A percentile compares a stretch with the other conserved stretches of the same genome.
These are phyloP conservation scores for Cladosporium velox DNA, from an alignment of 2,329 filamentous ascomycete genomes.

Conservation along the genomic window DNA sequence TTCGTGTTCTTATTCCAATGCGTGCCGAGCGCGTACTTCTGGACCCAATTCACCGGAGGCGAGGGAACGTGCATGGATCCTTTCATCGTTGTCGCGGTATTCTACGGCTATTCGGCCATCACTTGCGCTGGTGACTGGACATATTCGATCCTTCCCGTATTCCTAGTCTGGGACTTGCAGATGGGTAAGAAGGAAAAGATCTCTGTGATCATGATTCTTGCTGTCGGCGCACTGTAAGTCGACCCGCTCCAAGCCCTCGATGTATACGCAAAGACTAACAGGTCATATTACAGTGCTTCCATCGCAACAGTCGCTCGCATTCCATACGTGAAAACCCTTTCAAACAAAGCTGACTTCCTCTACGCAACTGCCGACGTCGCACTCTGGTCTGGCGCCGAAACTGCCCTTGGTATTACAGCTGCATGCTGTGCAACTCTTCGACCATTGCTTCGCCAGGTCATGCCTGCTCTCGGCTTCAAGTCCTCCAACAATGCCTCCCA, in stretches of 20 bases:
- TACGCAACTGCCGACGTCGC: conserved; percentile 25
- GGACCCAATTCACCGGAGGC: conserved; percentile 24
- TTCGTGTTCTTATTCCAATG: conserved; percentile 28
- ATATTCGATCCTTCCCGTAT: conserved; percentile 33
- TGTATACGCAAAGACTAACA: conserved; percentile 7
- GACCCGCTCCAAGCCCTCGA: background rate
- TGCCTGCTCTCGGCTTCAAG: conserved; percentile 15
- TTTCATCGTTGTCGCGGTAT: conserved; percentile 13
- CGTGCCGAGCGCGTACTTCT: conserved; percentile 25
- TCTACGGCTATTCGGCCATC: conserved; percentile 26
- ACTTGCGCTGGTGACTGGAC: conserved; percentile 26
- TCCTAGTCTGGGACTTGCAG: conserved; percentile 36
- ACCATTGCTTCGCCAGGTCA: conserved; percentile 22
- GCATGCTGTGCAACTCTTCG: conserved; percentile 24
- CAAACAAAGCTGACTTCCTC: conserved; percentile 23
- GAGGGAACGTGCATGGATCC: conserved; percentile 23
- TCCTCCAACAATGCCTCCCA: conserved; percentile 2
- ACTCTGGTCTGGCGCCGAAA: conserved; percentile 25
- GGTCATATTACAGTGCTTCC: conserved; percentile 19
- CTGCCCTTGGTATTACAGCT: conserved; percentile 24
- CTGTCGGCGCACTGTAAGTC: conserved; percentile 34
- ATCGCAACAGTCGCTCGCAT: conserved; percentile 26
- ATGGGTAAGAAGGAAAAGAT: conserved; percentile 34
- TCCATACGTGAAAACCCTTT: conserved; percentile 24
- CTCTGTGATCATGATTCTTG: conserved; percentile 36